These are phyloP conservation scores for Pseudocercospora musae DNA, from an alignment of 2,329 filamentous ascomycete species.

Conservation along the genomic window DNA sequence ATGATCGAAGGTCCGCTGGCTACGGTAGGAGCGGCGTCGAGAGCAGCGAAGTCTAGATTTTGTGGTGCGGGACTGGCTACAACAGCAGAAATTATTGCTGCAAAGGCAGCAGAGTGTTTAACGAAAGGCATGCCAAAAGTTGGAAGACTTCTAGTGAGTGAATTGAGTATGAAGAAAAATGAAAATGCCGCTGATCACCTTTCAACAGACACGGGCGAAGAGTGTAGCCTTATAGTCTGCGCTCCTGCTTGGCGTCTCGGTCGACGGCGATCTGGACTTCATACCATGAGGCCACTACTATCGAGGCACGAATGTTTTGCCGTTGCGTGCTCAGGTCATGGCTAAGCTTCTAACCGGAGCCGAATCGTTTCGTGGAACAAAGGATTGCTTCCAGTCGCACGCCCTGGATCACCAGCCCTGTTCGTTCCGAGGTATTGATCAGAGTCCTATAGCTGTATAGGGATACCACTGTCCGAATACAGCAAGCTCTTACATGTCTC, in stretches of 20 bases:
- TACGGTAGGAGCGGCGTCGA: conserved; percentile 22
- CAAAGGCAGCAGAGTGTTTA: conserved; percentile 10
- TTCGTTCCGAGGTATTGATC: neutral
- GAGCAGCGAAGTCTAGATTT: conserved; percentile 17
- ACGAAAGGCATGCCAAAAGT: conserved; percentile 1
- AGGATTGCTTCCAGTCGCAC: neutral
- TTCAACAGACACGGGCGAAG: neutral
- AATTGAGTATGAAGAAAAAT: neutral
- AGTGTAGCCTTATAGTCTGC: neutral
- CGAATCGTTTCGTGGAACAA: neutral
- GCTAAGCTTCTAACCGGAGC: neutral
- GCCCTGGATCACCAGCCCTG: neutral
- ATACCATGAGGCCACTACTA: neutral
- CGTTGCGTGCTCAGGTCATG: neutral
- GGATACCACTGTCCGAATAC: neutral
- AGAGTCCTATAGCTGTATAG: neutral
- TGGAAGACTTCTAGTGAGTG: neutral
- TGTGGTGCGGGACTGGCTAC: conserved; percentile 18
- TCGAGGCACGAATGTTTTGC: neutral
- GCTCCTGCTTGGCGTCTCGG: neutral
- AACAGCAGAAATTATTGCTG: conserved; percentile 7
- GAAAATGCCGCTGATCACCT: neutral
- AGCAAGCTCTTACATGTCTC: neutral
- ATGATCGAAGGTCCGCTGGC: conserved; percentile 18
- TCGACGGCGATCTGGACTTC: neutral